Evolutionary conservation across 768 basidiomycete genomes (phyloP), one percentile per base, ranked within the genome.

Genomic region (Boletus rubescentipes): DNA sequence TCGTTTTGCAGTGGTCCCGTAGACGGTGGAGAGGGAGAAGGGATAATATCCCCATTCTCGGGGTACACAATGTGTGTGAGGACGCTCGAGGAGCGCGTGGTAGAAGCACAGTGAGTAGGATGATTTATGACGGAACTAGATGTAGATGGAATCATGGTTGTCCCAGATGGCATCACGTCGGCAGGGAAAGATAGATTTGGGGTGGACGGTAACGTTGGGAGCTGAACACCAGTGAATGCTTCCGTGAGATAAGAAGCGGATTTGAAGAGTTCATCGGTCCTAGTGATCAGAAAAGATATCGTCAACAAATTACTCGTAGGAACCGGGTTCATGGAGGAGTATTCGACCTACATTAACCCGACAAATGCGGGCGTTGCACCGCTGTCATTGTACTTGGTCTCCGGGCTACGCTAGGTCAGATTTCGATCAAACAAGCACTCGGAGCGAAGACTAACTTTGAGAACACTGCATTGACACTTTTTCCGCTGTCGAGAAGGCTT

Each of bases 201-300:
- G 39, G 40, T 18, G 21, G 49, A 40, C 9, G 39, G 3, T 31
- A 39, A 49, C 40, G 46, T n/a, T 37, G 62, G 61, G 8, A 67
- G 55, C 18, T 61, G 67, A n/a, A 62, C 60, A 15, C 69, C 67
- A 30, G 65, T 71, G 26, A 83, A 83, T 12, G 84, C 79, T 62
- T 91, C 89, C 0, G 89, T 86, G 51, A 91, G 77, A 60, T 87
- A 90, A 7, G 85, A 84, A 11, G 87, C 82, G 1, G 87, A 78
- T 69, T 91, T 91, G 73, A 84, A 81, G 37, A 90, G 78, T 63
- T 91, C 89, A 62, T 91, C 89, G 7, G 86, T 79, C 58, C 89
- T 91, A 55, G 11, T 39, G 15, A 34, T 31, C 10, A 35, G 21
- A 47, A 42, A 49, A 29, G 20, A 52, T 15, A 32, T 38, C 16